Conservation (phyloP, 164 flowering plant species). For the Macadamia tetraphylla region DNA sequence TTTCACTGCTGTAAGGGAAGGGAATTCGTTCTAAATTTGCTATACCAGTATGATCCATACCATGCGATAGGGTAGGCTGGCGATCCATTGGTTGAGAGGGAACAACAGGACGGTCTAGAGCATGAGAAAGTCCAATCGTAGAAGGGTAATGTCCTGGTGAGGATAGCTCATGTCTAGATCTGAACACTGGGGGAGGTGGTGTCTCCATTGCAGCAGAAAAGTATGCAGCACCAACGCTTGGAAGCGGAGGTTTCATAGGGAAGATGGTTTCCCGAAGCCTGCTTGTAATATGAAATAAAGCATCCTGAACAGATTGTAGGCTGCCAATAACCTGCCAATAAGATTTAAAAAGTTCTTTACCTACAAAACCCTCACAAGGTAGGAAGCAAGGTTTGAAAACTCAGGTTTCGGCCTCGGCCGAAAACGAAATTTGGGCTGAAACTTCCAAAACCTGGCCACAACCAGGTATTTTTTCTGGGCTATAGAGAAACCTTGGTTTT, state of each 20-base stretch:
- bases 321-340: constrained; percentile 49
- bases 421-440: too few relatives aligned
- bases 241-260: constrained; percentile 24
- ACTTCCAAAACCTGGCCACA: background rate
- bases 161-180: constrained; percentile 37
- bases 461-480: too few relatives aligned
- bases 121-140: constrained; percentile 24
- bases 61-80: constrained; percentile 28
- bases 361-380: background rate
- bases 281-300: constrained; percentile 53
- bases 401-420: too few relatives aligned
- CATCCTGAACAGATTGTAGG: constrained; percentile 48
- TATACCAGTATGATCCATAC: constrained; percentile 23
- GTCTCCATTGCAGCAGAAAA: constrained; percentile 29
- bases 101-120: constrained; percentile 23
- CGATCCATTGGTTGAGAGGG: constrained; percentile 31
- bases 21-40: constrained; percentile 23
- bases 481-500: too few relatives aligned
- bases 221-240: constrained; percentile 19
- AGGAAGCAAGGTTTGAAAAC: background rate
- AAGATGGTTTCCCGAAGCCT: constrained; percentile 42
- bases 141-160: constrained; percentile 41
- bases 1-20: constrained; percentile 30
- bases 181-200: constrained; percentile 33
- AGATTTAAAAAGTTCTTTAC: background rate